A percentile compares a stretch with the other conserved stretches of the same genome.
phyloP scores from a whole-genome alignment of 768 basidiomycete species.

The Jaapia argillacea region DNA sequence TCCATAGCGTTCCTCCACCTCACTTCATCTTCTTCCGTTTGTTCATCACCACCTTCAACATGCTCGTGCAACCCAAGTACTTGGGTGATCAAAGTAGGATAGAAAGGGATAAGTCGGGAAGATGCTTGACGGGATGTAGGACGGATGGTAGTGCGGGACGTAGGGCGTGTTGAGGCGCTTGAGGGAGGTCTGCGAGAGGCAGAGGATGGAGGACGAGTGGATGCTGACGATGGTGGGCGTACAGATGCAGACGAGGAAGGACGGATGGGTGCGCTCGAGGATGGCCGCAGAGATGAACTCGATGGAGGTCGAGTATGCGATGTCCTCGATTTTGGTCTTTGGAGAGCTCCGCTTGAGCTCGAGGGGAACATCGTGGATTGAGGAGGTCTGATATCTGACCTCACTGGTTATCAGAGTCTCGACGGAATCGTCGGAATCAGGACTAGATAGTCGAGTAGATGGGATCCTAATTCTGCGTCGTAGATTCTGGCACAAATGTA shows the following conservation, averaged over 20 bases:
- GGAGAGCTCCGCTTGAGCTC: too few species aligned
- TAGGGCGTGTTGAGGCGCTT: conserved; percentile 35
- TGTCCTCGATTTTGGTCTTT: conserved; percentile 17
- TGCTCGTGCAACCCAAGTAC: conserved; percentile 30
- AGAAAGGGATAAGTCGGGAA: conserved; percentile 42
- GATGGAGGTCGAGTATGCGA: conserved; percentile 33
- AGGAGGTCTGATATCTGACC: too few species aligned
- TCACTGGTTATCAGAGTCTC: too few species aligned
- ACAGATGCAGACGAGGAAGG: conserved; percentile 8
- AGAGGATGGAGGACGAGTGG: conserved; percentile 19
- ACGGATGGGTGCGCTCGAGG: conserved; percentile 24
- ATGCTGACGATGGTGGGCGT: conserved; percentile 14
- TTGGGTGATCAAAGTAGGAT: conserved; percentile 45
- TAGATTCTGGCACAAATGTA: too few species aligned
- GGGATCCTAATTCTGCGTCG: too few species aligned
- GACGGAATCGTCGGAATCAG: too few species aligned
- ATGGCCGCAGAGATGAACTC: conserved; percentile 34
- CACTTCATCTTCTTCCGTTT: conserved; percentile 32
- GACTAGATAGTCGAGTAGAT: too few species aligned
- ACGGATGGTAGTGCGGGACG: conserved; percentile 20
- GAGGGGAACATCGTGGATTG: too few species aligned
- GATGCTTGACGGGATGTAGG: conserved; percentile 18
- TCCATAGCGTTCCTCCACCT: conserved; percentile 42
- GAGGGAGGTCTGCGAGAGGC: conserved; percentile 18
- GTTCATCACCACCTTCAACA: conserved; percentile 22